Base-by-base conservation (phyloP, 2,329 filamentous ascomycete species). In the Bipolaris victoriae region DNA sequence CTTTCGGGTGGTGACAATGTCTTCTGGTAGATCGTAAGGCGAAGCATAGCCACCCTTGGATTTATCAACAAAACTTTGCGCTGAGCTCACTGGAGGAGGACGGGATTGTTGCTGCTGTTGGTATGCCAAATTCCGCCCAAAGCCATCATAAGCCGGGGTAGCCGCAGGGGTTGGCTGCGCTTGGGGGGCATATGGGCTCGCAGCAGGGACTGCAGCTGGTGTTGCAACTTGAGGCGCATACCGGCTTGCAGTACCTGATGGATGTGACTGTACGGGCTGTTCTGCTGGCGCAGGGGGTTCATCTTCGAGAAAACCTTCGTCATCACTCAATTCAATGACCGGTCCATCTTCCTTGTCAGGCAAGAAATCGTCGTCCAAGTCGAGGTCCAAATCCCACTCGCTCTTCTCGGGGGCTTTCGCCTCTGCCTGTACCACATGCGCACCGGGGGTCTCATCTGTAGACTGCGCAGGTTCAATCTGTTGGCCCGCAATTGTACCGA, bases 21-120 rank as follows among this genome's bases (percentile, higher is more conserved):
- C 94, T 77, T 95, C 91, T 3, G 95, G 95, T 18, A 99, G 82
- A 78, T 99, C 96, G 69, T 97, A 99, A 0, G 95, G 95, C 18
- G 94, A 98, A 47, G 89, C 85, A 74, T 99, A 99, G 7, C 94
- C 93, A 54, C 91, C 91, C 77, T 96, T 98, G 3, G 91, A 81
- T 76, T 96, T 96, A 75, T 94, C 90, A 5, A 86, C 91, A 76
- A 97, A 99, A 76, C 94, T 98, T 73, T 96, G 87, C 1, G 79
- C 74, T 35, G 74, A 75, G 39, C 69, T 73, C 22, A 73, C 86
- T 82, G 76, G 87, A 87, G 57, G 62, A 63, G 66, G 84, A 66
- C 60, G 83, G 46, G 78, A 71, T 16, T 61, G 67, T 16, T 79
- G 73, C 49, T 71, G 71, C 36, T 71, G 67, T 33, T 62, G 68